Percentiles rank a stretch among this genome's conserved stretches.
These are phyloP conservation scores for Hypericum androsaemum DNA, from an alignment of 345 rosid genomes.

Conservation along the genomic window DNA sequence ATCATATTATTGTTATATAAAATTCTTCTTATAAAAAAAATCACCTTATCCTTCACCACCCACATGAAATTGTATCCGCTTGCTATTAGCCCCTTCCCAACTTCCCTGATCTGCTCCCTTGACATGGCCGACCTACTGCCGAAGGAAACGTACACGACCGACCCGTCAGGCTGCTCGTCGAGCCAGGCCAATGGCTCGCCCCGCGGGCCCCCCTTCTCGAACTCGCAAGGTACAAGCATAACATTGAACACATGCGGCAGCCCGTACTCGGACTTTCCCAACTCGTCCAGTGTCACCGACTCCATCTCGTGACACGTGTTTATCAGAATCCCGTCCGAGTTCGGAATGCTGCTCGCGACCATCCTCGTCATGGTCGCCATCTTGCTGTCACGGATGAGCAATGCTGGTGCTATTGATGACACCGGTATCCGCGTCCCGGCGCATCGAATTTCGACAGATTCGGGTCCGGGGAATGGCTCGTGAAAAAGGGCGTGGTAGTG, in stretches of 20 bases:
- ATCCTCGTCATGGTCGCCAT: slow-evolving; percentile 11
- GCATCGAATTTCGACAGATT: slow-evolving; percentile 23
- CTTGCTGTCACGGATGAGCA: slow-evolving; percentile 8
- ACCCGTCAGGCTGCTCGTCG: background rate
- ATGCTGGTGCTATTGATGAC: slow-evolving; percentile 23
- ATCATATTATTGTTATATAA: no score
- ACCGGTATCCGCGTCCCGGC: slow-evolving; percentile 18
- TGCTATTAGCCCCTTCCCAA: background rate
- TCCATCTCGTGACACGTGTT: slow-evolving; percentile 33
- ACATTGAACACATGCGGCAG: slow-evolving; percentile 23
- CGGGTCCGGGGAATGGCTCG: slow-evolving; percentile 1
- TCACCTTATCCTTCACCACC: background rate
- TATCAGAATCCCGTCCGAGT: slow-evolving; percentile 24
- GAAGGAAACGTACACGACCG: background rate
- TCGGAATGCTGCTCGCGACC: slow-evolving; percentile 1
- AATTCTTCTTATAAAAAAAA: no score
- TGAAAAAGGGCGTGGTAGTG: slow-evolving; percentile 3
- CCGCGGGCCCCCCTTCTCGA: background rate
- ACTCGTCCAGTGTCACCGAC: slow-evolving; percentile 10
- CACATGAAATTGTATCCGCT: background rate
- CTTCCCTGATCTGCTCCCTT: background rate
- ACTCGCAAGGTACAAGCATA: slow-evolving; percentile 20
- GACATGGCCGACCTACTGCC: background rate
- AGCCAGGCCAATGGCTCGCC: background rate
- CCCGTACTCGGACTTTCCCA: slow-evolving; percentile 7